Evolutionary conservation across 108 stramenopile genomes (phyloP), one percentile per base, ranked within the genome.

Genomic region (Cyclotella sp.): DNA sequence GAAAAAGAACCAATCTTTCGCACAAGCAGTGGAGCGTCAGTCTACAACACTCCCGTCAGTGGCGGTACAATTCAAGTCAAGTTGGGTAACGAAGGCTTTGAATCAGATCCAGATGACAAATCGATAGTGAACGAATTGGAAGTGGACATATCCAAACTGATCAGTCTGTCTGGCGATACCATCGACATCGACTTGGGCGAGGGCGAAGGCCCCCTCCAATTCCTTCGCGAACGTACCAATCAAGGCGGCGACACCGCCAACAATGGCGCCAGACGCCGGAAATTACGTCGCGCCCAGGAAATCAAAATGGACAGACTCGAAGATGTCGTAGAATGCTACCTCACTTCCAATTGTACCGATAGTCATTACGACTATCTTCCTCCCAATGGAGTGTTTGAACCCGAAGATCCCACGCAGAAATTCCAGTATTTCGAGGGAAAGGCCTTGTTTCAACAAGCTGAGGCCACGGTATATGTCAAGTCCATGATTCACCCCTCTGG

Each of bases 261-360:
- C 67, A 30, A 9, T 18, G 22, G 28, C 18, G 22, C 27, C 28
- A 22, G 49, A 24, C 67, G 64, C 13, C 45, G 67, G 51, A 68
- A 68, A 28, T 68, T 51, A 49, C 67, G 67, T 0, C 67, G 67
- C 49, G 49, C 52, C 51, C 67, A 68, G 52, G 67, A 68, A 68
- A 30, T 68, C 1, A 26, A 27, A 24, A 43, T 44, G 43, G 67
- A 68, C 30, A 3, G 3, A 9, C 8, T 68, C 49, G 67, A 68
- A 13, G 67, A 68, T 28, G 49, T 39, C 67, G 51, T 39, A 1
- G 46, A 61, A 61, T 61, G 60, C 60, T 39, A 39, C 60, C 12
- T 61, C 30, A 30, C 29, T 34, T 29, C 30, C 1, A 39, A 29
- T 11, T 61, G 60, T 12, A 39, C 30, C 30, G 12, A 51, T 24